Base-by-base conservation (phyloP, 129 eudicot species). In the Kitagawia praeruptora region DNA sequence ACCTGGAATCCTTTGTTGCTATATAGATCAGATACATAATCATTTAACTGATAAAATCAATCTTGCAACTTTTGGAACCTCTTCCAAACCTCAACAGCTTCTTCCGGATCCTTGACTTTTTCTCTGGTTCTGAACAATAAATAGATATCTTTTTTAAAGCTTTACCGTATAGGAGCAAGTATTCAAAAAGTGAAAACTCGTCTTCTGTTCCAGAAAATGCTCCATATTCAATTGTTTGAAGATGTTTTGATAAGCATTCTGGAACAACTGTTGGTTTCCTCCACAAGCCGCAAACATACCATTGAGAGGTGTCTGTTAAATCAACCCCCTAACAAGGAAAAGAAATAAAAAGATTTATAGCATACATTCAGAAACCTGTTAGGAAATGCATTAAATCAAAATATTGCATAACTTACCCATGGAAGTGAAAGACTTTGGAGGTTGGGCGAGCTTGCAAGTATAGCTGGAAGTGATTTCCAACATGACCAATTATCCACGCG, bases 261-360 rank as follows among this genome's bases (percentile, higher is more conserved):
- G 77, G 77, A 47, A 73, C 77, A 38, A 8, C 10, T 48, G 18
- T 14, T 42, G 77, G 77, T 13, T 7, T 15, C 6, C 15, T 74
- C 77, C 77, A 74, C 11, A 13, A 9, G 54, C 25, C 6, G 45
- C 9, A 42, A 42, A 42, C 45, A 42, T 6, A 42, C 10, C 9
- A 7, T 42, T 8, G 8, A 42, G 9, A 42, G 45, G 9, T 42
- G 8, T 42, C 9, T 42, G 6, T 18, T 51, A 51, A 51, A 40
- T 41, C 16, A 42, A 74, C 53, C 47, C 56, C 77, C 77, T 74
- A n/a, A 42, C 19, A 25, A 45, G 53, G 16, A 74, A 74, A 74
- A 13, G 11, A 19, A 13, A 51, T 4, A 51, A 44, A 58, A 2
- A 14, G 38, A 4, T 70, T 16, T 6, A 14, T 14, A 37, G 19